These are phyloP conservation scores for Gaeumannomyces tritici DNA, from an alignment of 2,329 filamentous ascomycete species.

Conservation along the genomic window DNA sequence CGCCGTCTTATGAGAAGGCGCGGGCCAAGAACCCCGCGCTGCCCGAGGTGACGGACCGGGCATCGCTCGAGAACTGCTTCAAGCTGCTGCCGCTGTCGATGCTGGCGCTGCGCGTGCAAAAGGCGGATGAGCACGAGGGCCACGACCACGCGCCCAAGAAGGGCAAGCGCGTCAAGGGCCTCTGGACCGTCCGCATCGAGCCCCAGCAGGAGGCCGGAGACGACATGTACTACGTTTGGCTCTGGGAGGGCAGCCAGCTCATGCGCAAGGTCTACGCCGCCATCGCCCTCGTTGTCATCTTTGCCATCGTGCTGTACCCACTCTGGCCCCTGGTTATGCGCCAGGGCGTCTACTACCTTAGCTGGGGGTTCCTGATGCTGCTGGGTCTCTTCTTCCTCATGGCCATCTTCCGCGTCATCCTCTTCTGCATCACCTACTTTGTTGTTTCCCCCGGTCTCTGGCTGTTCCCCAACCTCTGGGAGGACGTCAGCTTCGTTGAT, in stretches of 20 bases:
- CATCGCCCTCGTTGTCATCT: constrained; percentile 73
- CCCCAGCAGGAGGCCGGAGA: constrained; percentile 85
- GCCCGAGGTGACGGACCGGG: constrained; percentile 78
- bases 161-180: constrained; percentile 83
- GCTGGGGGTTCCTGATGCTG: constrained; percentile 83
- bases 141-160: constrained; percentile 64
- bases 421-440: constrained; percentile 92
- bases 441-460: constrained; percentile 78
- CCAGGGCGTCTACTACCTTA: constrained; percentile 93
- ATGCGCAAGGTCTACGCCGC: constrained; percentile 88
- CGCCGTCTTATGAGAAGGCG: constrained; percentile 82
- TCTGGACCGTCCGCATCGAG: constrained; percentile 93
- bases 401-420: constrained; percentile 91
- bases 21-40: constrained; percentile 82
- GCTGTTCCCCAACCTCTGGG: constrained; percentile 96
- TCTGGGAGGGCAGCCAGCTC: constrained; percentile 89
- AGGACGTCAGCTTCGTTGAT: constrained; percentile 97
- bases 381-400: constrained; percentile 93
- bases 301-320: constrained; percentile 87
- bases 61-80: constrained; percentile 85
- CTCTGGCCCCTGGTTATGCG: constrained; percentile 89
- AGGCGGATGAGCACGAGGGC: constrained; percentile 68
- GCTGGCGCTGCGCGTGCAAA: constrained; percentile 80
- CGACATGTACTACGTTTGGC: constrained; percentile 91
- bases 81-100: constrained; percentile 92